These are phyloP conservation scores for Panus rudis DNA, from an alignment of 768 basidiomycete genomes.

Conservation along the genomic window DNA sequence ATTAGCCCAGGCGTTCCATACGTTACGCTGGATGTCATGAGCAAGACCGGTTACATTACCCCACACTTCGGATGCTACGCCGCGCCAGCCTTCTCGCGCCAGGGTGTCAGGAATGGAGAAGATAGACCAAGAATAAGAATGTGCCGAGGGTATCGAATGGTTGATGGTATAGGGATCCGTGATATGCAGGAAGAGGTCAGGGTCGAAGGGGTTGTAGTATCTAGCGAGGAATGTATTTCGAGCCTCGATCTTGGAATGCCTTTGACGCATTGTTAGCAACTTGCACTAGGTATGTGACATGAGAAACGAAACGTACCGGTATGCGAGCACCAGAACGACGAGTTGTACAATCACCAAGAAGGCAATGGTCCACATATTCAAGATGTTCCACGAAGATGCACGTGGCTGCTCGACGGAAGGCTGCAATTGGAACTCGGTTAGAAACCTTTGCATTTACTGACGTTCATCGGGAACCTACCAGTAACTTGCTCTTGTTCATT, in stretches of 20 bases:
- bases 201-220: slow-evolving; percentile 75
- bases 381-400: slow-evolving; percentile 15
- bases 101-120: slow-evolving; percentile 32
- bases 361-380: slow-evolving; percentile 27
- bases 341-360: slow-evolving; percentile 36
- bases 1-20: slow-evolving; percentile 7
- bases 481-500: slow-evolving; percentile 28
- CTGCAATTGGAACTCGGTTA: neutral
- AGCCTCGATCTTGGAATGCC: slow-evolving; percentile 40
- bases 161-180: slow-evolving; percentile 36
- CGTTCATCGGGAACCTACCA: slow-evolving; percentile 29
- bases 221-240: slow-evolving; percentile 59
- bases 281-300: neutral
- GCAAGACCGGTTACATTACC: slow-evolving; percentile 25
- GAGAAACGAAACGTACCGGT: slow-evolving; percentile 38
- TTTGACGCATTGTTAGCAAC: slow-evolving; percentile 13
- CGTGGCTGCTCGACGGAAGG: slow-evolving; percentile 10
- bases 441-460: neutral
- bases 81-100: slow-evolving; percentile 34
- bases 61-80: slow-evolving; percentile 30
- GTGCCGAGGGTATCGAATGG: slow-evolving; percentile 28
- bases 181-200: slow-evolving; percentile 52
- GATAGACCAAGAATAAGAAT: slow-evolving; percentile 31
- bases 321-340: slow-evolving; percentile 43
- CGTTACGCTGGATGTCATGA: slow-evolving; percentile 2